Conservation (phyloP, 768 basidiomycete species). For the Lactarius psammicola region DNA sequence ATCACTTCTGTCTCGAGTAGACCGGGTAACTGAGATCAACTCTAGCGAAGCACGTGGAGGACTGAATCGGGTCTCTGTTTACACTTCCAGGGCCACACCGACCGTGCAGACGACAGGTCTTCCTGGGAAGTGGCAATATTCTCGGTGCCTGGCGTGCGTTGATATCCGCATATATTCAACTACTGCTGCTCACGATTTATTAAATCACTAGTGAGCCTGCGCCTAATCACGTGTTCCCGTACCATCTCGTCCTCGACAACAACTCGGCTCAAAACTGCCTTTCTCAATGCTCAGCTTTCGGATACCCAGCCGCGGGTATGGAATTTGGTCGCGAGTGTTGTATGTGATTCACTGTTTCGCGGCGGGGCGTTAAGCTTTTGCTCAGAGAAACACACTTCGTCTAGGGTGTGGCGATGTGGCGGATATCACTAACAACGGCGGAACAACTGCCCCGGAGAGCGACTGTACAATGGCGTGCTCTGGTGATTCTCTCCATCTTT, state of each 20-base stretch:
- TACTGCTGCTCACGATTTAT: background rate
- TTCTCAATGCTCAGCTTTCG: slow-evolving; percentile 65
- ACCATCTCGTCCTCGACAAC: slow-evolving; percentile 59
- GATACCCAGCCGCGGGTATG: slow-evolving; percentile 68
- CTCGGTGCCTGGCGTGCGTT: slow-evolving; percentile 63
- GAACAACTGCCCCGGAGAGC: slow-evolving; percentile 36
- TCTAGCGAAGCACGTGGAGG: slow-evolving; percentile 69
- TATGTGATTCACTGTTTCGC: slow-evolving; percentile 38
- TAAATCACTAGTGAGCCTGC: slow-evolving; percentile 46
- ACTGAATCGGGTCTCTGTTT: slow-evolving; percentile 65
- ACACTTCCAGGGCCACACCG: slow-evolving; percentile 60
- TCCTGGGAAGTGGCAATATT: slow-evolving; percentile 61
- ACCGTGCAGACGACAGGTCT: slow-evolving; percentile 52
- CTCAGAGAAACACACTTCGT: slow-evolving; percentile 5
- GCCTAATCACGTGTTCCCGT: slow-evolving; percentile 52
- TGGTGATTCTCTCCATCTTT: slow-evolving; percentile 66
- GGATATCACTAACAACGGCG: slow-evolving; percentile 46
- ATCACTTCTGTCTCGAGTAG: background rate
- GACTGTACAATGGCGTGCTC: slow-evolving; percentile 56
- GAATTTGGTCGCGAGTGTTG: slow-evolving; percentile 76
- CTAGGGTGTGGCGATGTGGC: slow-evolving; percentile 69
- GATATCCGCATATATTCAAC: background rate
- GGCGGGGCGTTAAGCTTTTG: background rate
- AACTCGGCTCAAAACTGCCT: slow-evolving; percentile 66
- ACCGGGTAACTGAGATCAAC: slow-evolving; percentile 1